Evolutionary conservation across 1,139 yeast species (phyloP).

Genomic region (Petasospora fabianii): DNA sequence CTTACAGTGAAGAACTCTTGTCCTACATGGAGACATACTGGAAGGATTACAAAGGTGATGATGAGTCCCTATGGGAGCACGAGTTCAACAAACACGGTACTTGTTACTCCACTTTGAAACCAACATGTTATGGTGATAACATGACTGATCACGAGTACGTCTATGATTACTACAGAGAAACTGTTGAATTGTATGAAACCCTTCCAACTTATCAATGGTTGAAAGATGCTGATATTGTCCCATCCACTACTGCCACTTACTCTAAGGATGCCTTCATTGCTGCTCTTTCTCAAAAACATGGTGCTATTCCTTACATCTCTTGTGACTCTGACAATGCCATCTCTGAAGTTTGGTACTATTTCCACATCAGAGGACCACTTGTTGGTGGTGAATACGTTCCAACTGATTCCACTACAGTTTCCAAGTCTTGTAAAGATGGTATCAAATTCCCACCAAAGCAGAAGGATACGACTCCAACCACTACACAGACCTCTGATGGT

Average conservation of each 20-base stretch:
- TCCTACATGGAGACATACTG: constrained; percentile 58
- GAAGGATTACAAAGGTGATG: constrained; percentile 77
- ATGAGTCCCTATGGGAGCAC: constrained; percentile 81
- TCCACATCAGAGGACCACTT: constrained; percentile 73
- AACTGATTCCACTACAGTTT: constrained; percentile 50
- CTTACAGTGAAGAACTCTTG: constrained; percentile 49
- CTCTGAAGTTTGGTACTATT: constrained; percentile 89
- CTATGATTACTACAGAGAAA: constrained; percentile 72
- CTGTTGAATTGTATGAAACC: constrained; percentile 58
- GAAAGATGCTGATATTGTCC: constrained; percentile 61
- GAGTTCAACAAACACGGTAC: constrained; percentile 97
- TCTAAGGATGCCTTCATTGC: constrained; percentile 57
- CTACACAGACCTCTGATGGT: constrained; percentile 26
- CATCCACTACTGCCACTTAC: constrained; percentile 59
- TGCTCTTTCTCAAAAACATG: constrained; percentile 61
- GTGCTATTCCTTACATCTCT: constrained; percentile 61
- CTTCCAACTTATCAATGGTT: constrained; percentile 73
- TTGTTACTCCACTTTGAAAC: constrained; percentile 76
- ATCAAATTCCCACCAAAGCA: constrained; percentile 77
- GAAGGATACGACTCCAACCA: constrained; percentile 23
- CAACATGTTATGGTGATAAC: constrained; percentile 47
- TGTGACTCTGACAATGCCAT: constrained; percentile 68
- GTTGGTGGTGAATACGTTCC: constrained; percentile 61
- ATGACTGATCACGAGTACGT: constrained; percentile 49
- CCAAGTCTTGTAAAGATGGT: constrained; percentile 47